Evolutionary conservation across 1,139 yeast species (phyloP), one percentile per base, ranked within the genome.

Genomic region (Saccharomyces hybrid): DNA sequence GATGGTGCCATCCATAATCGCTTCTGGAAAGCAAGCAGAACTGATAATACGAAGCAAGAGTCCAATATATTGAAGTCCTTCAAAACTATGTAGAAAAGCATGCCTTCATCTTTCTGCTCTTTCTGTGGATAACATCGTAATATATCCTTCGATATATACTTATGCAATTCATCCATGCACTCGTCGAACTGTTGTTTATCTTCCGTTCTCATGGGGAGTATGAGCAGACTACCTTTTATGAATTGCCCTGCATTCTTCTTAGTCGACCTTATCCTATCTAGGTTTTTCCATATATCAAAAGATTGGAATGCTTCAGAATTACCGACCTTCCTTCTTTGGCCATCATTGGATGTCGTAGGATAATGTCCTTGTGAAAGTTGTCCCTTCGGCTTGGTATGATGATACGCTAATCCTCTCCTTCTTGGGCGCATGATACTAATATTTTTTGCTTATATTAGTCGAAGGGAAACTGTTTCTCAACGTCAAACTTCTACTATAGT

Each of bases 211-310:
- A 53, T 50, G 25, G 61, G 31, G 9, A 56, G 56, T 6, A 67
- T 51, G 48, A 62, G 62, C 19, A 66, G 13, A 31, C 46, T 49
- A 50, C 70, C 62, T 44, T 60, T 57, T 46, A 57, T 58, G 9
- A 64, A 57, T 1, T 50, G 34, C 19, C 58, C 63, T 3, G 63
- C 55, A 29, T 53, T 41, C 16, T 52, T 41, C 42, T 55, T 46
- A 5, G 28, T 51, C 13, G 57, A 55, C 29, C 63, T 60, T 50
- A 66, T 54, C 47, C 55, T 56, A 42, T 63, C 64, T 29, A 66
- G 49, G 31, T 53, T 62, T 48, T 58, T 57, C 67, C 68, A 63
- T 9, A 66, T 55, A 49, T 62, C 66, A 47, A 62, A 66, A 2
- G 60, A 52, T 46, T 60, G 63, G 47, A 52, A 55, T 19, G 13